Evolutionary conservation across 192 early-diverging fungal species (phyloP), one percentile per base, ranked within the genome.

Genomic region (Gamsiella multidivaricata): DNA sequence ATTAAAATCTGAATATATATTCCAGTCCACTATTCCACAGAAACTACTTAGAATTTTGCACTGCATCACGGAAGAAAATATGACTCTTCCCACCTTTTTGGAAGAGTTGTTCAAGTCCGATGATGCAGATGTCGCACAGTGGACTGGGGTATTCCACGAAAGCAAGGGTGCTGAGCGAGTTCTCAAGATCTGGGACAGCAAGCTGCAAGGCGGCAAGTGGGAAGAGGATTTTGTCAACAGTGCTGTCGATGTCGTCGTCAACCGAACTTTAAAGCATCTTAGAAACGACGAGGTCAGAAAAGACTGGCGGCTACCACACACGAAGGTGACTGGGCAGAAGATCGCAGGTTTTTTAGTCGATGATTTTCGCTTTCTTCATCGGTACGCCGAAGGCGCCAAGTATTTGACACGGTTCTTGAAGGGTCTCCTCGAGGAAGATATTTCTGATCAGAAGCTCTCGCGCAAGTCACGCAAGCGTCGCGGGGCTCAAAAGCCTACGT

Each of bases 11-110:
- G 47, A 51, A 62, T 62, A 42, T 65, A 42, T 41, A 32, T 14
- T 65, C 49, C 28, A 65, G 62, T 39, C 37, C 22, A 65, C 62
- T n/a, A 54, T 54, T 2, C n/a, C 47, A 39, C 47, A 51, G 15
- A 63, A 63, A 37, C 36, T 50, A 3, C 51, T 65, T 41, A 54
- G 14, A 42, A n/a, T 65, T 41, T 65, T 65, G 51, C 50, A 43
- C 1, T 41, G 18, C 51, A 65, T 65, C 62, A 11, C 26, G 6
- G 39, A 41, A 3, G 62, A 65, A 43, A 9, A 43, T 42, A 65
- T 65, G 62, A 54, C 62, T 22, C 62, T 65, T 45, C 62, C 62
- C 1, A 65, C 1, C 36, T 65, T 65, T 65, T 31, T 65, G 62
- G 62, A 65, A 31, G 62, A 52, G 6, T 42, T 65, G 17, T 65